Base-by-base conservation (phyloP, 352 stramenopile species). In the Pythium vanterpoolii region DNA sequence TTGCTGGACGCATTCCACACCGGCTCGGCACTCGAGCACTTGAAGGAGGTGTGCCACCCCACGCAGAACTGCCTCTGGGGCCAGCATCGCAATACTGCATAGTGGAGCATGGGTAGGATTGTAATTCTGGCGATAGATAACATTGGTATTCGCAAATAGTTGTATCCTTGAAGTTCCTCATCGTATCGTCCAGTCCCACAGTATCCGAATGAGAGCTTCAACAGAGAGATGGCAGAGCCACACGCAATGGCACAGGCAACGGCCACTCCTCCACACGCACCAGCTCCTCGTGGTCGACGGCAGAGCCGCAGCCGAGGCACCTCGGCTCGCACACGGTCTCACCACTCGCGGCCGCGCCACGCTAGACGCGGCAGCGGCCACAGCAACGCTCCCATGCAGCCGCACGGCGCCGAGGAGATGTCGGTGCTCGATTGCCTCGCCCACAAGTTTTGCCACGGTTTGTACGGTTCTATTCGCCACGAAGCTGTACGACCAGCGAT, bases 31-130 rank as follows among this genome's bases (percentile, higher is more conserved):
- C 60, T 68, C 14, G 28, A 58, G 8, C 5, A 23, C 24, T 53
- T 68, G 19, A 53, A 48, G n/a, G 46, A 63, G 27, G 53, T 68
- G 27, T 59, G 44, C 40, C 60, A 68, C 21, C 60, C 60, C 26
- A 53, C 28, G 5, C 52, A 62, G 36, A 68, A 68, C 40, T 68
- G 60, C 36, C 34, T 68, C 36, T 68, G 60, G 60, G 60, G 60
- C 10, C 53, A 52, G 39, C 60, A 68, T 27, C 54, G 54, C 36
- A 43, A 36, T 26, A 21, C 47, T 16, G 38, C 19, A 24, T 58
- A n/a, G n/a, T n/a, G n/a, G 21, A 43, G 21, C 1, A 26, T 24
- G 44, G 44, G 16, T 33, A 56, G 27, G 19, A 48, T 21, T 49
- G 51, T 58, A 58, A 58, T 58, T 55, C 27, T n/a, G 14, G 16